Percentiles rank a stretch among this genome's conserved stretches.
Evolutionary conservation across 768 basidiomycete species (phyloP).

Genomic region (Psilocybe azurescens): DNA sequence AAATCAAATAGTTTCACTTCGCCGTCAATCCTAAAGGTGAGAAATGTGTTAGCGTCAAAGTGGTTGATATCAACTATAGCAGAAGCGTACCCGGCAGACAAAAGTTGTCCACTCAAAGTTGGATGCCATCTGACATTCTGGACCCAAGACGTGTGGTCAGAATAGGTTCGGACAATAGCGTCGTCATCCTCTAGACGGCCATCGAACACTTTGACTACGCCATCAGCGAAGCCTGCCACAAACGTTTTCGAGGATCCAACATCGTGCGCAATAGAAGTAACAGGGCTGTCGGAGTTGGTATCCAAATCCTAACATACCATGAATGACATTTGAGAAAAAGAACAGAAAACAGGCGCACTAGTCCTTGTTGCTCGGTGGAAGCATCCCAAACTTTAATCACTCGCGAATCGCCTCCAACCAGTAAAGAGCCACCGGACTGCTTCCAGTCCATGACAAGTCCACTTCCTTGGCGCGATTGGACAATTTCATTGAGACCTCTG

Average conservation of each 20-base stretch:
- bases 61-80: background rate
- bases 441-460: constrained; percentile 95
- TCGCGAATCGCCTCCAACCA: constrained; percentile 92
- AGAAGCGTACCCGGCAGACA: constrained; percentile 82
- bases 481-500: constrained; percentile 81
- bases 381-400: constrained; percentile 96
- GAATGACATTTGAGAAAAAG: constrained; percentile 4
- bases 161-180: constrained; percentile 79
- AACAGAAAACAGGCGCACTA: constrained; percentile 51
- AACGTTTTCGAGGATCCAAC: constrained; percentile 78
- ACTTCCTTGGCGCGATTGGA: constrained; percentile 74
- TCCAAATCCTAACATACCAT: constrained; percentile 70
- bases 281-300: constrained; percentile 88
- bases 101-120: constrained; percentile 65
- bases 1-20: constrained; percentile 93
- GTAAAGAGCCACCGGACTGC: constrained; percentile 80
- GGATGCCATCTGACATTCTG: constrained; percentile 90
- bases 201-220: constrained; percentile 89
- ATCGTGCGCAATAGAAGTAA: constrained; percentile 86
- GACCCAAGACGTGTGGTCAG: constrained; percentile 85
- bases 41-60: background rate
- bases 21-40: constrained; percentile 72
- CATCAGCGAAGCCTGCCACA: constrained; percentile 92
- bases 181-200: constrained; percentile 85
- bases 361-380: constrained; percentile 77